These are phyloP conservation scores for Heritiera fomes DNA, from an alignment of 345 rosid genomes.

Conservation along the genomic window DNA sequence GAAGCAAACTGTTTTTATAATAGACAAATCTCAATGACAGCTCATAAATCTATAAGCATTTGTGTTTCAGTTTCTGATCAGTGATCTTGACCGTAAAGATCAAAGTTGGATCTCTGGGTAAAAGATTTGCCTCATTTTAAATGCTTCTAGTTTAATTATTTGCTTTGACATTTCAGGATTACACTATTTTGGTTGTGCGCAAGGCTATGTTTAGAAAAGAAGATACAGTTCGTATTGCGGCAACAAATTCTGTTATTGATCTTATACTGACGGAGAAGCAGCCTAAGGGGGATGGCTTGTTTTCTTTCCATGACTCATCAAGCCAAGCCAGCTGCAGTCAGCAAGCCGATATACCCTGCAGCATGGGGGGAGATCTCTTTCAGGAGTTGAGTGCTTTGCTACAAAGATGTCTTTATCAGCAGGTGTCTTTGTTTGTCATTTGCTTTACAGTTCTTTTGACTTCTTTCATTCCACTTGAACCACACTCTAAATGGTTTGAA, in stretches of 20 bases:
- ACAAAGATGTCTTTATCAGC: conserved; percentile 88
- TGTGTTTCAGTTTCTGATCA: not conserved
- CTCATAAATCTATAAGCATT: not conserved
- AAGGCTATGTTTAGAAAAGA: conserved; percentile 90
- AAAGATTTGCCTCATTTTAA: not conserved
- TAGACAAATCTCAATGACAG: not conserved
- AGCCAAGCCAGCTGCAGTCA: conserved; percentile 96
- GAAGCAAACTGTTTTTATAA: not conserved
- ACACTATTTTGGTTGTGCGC: conserved; percentile 66
- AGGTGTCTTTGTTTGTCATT: conserved; percentile 35
- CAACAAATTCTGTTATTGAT: conserved; percentile 56
- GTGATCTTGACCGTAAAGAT: not conserved
- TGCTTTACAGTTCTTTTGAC: not conserved
- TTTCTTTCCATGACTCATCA: conserved; percentile 73
- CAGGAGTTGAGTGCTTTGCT: conserved; percentile 72
- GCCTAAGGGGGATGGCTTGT: conserved; percentile 43
- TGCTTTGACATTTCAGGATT: conserved; percentile 45
- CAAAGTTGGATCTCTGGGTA: conserved; percentile 4
- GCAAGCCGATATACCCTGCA: conserved; percentile 55
- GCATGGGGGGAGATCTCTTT: conserved; percentile 52
- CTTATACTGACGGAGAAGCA: conserved; percentile 73
- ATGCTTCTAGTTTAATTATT: not conserved
- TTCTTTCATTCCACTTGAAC: conserved; percentile 11
- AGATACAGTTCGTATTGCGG: conserved; percentile 72
- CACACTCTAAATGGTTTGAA: conserved; percentile 24